Percentiles rank a stretch among this genome's conserved stretches.
These are phyloP conservation scores for Phytophthora melonis DNA, from an alignment of 352 stramenopile species.

Conservation along the genomic window DNA sequence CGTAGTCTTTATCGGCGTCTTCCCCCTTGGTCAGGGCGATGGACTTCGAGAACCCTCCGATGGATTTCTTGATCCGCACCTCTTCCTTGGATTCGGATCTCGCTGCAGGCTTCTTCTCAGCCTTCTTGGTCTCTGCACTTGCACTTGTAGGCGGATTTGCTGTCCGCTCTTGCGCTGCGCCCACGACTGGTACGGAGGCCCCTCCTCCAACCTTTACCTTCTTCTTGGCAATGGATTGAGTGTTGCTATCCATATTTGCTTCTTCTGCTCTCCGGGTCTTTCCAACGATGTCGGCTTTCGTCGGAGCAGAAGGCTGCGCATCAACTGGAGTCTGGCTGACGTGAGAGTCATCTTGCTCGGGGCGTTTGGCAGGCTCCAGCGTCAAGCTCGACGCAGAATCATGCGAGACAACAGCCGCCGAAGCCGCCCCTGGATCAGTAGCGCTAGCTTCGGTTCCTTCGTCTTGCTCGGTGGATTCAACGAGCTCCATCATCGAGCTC, in stretches of 20 bases:
- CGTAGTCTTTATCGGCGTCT: conserved; percentile 36
- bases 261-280: conserved; percentile 26
- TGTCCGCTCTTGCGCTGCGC: neutral
- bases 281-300: neutral
- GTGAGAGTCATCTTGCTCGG: neutral
- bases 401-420: neutral
- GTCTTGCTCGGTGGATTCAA: neutral
- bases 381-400: neutral
- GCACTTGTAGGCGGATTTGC: neutral
- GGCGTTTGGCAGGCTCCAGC: neutral
- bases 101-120: conserved; percentile 14
- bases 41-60: conserved; percentile 40
- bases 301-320: neutral
- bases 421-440: neutral
- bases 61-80: conserved; percentile 28
- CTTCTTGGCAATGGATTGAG: conserved; percentile 11
- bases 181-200: neutral
- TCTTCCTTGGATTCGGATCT: conserved; percentile 24
- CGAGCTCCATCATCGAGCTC: neutral
- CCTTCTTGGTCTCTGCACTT: neutral
- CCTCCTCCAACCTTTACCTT: conserved; percentile 13
- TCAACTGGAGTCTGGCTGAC: neutral
- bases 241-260: conserved; percentile 14
- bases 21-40: conserved; percentile 41
- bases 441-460: neutral